Evolutionary conservation across 2,329 filamentous ascomycete genomes (phyloP).

Genomic region (Fusarium verrucosum): DNA sequence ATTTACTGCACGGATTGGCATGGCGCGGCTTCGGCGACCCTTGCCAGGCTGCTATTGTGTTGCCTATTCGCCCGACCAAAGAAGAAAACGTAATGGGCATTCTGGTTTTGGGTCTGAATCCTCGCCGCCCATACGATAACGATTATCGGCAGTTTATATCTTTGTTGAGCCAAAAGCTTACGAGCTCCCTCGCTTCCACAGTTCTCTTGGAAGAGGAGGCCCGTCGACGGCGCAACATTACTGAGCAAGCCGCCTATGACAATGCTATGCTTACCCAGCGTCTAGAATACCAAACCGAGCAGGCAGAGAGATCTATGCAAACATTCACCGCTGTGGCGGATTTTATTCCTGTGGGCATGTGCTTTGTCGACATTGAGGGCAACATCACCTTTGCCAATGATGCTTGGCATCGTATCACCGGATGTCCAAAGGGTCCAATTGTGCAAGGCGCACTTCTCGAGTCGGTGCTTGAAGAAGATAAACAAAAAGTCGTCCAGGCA

Average conservation of each 20-base stretch:
- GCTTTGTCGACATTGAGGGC: conserved; percentile 72
- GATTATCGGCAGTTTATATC: conserved; percentile 75
- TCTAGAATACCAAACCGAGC: conserved; percentile 64
- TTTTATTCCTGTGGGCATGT: conserved; percentile 78
- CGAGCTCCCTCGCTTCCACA: conserved; percentile 74
- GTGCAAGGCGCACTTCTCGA: conserved; percentile 52
- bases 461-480: conserved; percentile 59
- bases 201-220: conserved; percentile 77
- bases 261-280: conserved; percentile 72
- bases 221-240: conserved; percentile 58
- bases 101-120: conserved; percentile 75
- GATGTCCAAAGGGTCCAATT: conserved; percentile 51
- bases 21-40: conserved; percentile 73
- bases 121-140: conserved; percentile 75
- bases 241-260: conserved; percentile 71
- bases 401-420: conserved; percentile 66
- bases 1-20: conserved; percentile 66
- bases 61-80: conserved; percentile 73
- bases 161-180: conserved; percentile 64
- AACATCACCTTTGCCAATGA: conserved; percentile 77
- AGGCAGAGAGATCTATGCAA: conserved; percentile 64
- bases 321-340: conserved; percentile 77
- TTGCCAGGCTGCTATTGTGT: conserved; percentile 72
- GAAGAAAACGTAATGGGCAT: conserved; percentile 73
- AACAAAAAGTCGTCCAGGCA: conserved; percentile 51